These are phyloP conservation scores for Pythium myriotylum DNA, from an alignment of 352 stramenopile genomes.

Conservation along the genomic window DNA sequence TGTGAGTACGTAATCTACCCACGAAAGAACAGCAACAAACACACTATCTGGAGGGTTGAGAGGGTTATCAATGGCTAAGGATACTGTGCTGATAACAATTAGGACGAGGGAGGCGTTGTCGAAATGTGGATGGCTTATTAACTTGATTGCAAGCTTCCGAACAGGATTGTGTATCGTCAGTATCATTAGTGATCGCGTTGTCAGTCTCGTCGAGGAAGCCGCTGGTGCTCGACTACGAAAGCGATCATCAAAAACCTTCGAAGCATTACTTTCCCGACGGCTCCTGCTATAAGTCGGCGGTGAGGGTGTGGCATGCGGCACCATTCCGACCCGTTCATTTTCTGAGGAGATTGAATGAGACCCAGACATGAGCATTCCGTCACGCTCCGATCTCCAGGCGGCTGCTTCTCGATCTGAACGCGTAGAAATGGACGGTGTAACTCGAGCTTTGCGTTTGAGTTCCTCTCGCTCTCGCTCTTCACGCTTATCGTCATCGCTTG, in stretches of 20 bases:
- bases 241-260: slow-evolving; percentile 22
- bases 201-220: slow-evolving; percentile 14
- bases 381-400: slow-evolving; percentile 20
- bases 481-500: slow-evolving; percentile 50
- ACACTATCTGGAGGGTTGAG: slow-evolving; percentile 46
- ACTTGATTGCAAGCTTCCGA: slow-evolving; percentile 41
- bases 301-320: background rate
- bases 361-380: background rate
- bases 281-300: background rate
- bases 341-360: slow-evolving; percentile 1
- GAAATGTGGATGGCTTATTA: slow-evolving; percentile 71
- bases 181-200: slow-evolving; percentile 45
- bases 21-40: slow-evolving; percentile 30
- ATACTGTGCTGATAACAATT: slow-evolving; percentile 61
- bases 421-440: slow-evolving; percentile 16
- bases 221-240: background rate
- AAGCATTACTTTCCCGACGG: slow-evolving; percentile 16
- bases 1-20: slow-evolving; percentile 59
- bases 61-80: slow-evolving; percentile 78
- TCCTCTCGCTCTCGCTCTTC: slow-evolving; percentile 36
- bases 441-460: slow-evolving; percentile 36
- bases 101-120: slow-evolving; percentile 78
- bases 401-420: slow-evolving; percentile 18
- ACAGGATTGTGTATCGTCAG: slow-evolving; percentile 53
- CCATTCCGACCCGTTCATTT: slow-evolving; percentile 5